These are phyloP conservation scores for Rhodotorula sp. DNA, from an alignment of 1,284 basidiomycete genomes.

Conservation along the genomic window DNA sequence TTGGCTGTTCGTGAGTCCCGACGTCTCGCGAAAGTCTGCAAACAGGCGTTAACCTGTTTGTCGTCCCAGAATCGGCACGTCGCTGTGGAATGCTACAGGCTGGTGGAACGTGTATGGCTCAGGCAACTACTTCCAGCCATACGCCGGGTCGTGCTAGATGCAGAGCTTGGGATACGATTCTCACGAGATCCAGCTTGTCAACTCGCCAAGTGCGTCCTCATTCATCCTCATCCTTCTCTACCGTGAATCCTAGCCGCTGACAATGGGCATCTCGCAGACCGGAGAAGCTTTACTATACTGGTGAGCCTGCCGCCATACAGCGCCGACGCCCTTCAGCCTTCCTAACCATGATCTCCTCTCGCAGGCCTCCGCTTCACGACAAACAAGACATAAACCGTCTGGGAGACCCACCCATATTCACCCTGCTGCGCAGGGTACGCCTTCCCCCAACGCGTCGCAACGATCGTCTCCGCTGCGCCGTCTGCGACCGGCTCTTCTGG, in stretches of 20 bases:
- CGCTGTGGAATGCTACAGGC: background rate
- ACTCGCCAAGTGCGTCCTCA: conserved; percentile 12
- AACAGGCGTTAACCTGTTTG: too few relatives aligned
- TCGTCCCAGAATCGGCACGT: conserved; percentile 1
- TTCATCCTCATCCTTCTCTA: background rate
- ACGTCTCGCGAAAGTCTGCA: too few relatives aligned
- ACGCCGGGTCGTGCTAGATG: conserved; percentile 16
- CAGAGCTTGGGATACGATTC: conserved; percentile 14
- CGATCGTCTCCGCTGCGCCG: background rate
- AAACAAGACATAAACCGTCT: conserved; percentile 11
- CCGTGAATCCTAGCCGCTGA: background rate
- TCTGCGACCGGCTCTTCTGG: background rate
- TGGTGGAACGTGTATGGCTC: conserved; percentile 15
- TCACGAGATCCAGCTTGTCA: conserved; percentile 16
- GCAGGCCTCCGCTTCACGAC: conserved; percentile 17
- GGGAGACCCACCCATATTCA: conserved; percentile 8
- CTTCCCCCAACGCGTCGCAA: conserved; percentile 8
- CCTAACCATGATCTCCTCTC: background rate
- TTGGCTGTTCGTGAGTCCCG: conserved; percentile 18
- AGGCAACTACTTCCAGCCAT: conserved; percentile 8
- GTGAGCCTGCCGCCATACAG: background rate
- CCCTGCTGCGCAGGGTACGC: conserved; percentile 11
- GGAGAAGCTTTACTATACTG: conserved; percentile 22
- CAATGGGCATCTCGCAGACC: background rate
- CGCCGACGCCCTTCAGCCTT: too few relatives aligned